Evolutionary conservation across 1,139 yeast genomes (phyloP).

Genomic region (Nakaseomyces sp.): DNA sequence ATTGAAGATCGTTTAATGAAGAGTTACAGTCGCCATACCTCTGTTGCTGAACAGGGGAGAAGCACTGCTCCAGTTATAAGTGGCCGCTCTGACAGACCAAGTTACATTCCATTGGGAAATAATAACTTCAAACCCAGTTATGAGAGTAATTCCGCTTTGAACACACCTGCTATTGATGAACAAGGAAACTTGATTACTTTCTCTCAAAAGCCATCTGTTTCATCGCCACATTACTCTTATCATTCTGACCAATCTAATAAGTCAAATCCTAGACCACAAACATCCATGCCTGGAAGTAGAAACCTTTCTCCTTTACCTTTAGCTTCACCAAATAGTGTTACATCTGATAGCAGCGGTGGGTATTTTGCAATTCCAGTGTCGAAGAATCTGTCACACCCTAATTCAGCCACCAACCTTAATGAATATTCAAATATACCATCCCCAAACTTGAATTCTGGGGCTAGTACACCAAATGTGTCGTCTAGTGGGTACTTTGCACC

Average conservation of each 20-base stretch:
- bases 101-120: conserved; percentile 20
- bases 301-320: conserved; percentile 10
- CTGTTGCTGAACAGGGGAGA: conserved; percentile 5
- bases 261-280: not conserved
- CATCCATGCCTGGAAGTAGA: not conserved
- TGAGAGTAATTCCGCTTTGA: conserved; percentile 17
- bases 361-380: conserved; percentile 29
- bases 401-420: conserved; percentile 2
- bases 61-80: conserved; percentile 2
- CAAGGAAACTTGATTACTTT: conserved; percentile 28
- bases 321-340: conserved; percentile 23
- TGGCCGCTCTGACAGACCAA: conserved; percentile 18
- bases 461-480: conserved; percentile 6
- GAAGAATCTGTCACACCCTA: conserved; percentile 1
- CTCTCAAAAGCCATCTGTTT: conserved; percentile 4
- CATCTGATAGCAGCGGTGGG: conserved; percentile 27
- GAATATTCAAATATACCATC: conserved; percentile 1
- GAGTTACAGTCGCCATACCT: not conserved
- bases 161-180: conserved; percentile 33
- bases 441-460: not conserved
- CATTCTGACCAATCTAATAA: conserved; percentile 6
- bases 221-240: conserved; percentile 9
- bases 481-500: conserved; percentile 1
- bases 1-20: conserved; percentile 28
- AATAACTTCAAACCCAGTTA: not conserved